These are phyloP conservation scores for Actinomortierella ambigua DNA, from an alignment of 371 early-diverging fungal species.

Conservation along the genomic window DNA sequence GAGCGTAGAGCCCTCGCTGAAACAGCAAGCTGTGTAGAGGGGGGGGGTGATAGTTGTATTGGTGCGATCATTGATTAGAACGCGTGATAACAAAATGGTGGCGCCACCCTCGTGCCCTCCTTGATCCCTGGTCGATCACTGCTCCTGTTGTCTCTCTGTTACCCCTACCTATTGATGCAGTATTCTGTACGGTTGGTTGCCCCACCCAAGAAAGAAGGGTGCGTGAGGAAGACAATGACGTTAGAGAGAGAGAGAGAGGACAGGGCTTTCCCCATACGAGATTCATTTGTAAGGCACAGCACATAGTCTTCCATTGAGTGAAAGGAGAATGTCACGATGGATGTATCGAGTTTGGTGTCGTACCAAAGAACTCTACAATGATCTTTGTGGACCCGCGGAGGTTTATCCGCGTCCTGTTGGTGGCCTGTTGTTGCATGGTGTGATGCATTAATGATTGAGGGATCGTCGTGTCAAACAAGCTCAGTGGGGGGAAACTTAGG, in stretches of 20 bases:
- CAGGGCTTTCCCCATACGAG: background rate
- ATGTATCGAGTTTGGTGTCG: conserved; percentile 2
- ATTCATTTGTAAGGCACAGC: too few relatives aligned
- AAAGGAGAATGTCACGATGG: too few relatives aligned
- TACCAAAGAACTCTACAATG: conserved; percentile 87
- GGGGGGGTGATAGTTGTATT: background rate
- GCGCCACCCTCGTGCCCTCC: too few relatives aligned
- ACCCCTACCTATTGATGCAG: conserved; percentile 74
- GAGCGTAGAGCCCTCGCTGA: conserved; percentile 89
- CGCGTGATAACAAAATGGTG: background rate
- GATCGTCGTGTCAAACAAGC: too few relatives aligned
- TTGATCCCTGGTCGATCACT: background rate
- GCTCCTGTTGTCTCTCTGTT: background rate
- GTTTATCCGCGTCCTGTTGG: conserved; percentile 62
- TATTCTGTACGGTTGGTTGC: too few relatives aligned
- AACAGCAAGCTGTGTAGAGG: conserved; percentile 71
- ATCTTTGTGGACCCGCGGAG: conserved; percentile 79
- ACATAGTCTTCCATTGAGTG: too few relatives aligned
- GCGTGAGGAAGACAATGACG: background rate
- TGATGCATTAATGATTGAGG: conserved; percentile 23
- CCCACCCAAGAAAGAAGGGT: too few relatives aligned
- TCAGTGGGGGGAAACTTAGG: too few relatives aligned
- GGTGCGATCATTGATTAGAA: background rate
- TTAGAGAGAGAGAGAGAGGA: conserved; percentile 1
- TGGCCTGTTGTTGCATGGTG: conserved; percentile 34